Evolutionary conservation across 1,139 yeast genomes (phyloP), one percentile per base, ranked within the genome.

Genomic region (Protomyces macrosporus): DNA sequence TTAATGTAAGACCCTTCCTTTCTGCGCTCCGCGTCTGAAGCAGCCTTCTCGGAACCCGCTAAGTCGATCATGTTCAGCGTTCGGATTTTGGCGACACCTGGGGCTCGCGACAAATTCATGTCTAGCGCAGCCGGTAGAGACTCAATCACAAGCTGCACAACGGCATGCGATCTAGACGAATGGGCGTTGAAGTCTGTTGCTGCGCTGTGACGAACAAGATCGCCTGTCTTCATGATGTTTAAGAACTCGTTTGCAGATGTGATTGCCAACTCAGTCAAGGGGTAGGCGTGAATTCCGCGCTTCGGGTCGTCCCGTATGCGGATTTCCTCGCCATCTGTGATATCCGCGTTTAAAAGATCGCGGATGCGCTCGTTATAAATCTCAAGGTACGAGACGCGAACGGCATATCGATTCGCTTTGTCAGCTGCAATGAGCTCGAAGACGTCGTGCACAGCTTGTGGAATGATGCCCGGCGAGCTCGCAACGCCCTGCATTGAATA

Each of bases 31-130:
- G 79, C 75, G 71, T 90, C 90, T 0, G 87, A 80, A 0, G 95
- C 86, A 0, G 97, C 97, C 65, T 88, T 81, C 75, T 91, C 98
- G 16, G 96, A 88, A 23, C 98, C 98, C 0, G 98, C 98, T 71
- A 91, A 80, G 76, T 91, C 98, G 77, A 98, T 91, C 65, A 91
- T 78, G 36, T 95, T 88, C 50, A 91, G 81, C 0, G 91, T 85
- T 39, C 91, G 81, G 32, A 63, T 61, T 45, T 79, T 75, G 36
- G 68, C 68, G 81, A 14, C 45, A 12, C 34, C 53, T n/a, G 52
- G 6, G n/a, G 42, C 40, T 12, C 48, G 32, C 16, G 50, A 14
- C 42, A 36, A 7, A n/a, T n/a, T 23, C 12, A 32, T 4, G 32
- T 9, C 39, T 3, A 33, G 14, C 6, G 42, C 34, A 6, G 34